Percentiles rank a stretch among this genome's conserved stretches.
Evolutionary conservation across 805 yeast genomes (phyloP).

Genomic region (Hanseniaspora singularis): DNA sequence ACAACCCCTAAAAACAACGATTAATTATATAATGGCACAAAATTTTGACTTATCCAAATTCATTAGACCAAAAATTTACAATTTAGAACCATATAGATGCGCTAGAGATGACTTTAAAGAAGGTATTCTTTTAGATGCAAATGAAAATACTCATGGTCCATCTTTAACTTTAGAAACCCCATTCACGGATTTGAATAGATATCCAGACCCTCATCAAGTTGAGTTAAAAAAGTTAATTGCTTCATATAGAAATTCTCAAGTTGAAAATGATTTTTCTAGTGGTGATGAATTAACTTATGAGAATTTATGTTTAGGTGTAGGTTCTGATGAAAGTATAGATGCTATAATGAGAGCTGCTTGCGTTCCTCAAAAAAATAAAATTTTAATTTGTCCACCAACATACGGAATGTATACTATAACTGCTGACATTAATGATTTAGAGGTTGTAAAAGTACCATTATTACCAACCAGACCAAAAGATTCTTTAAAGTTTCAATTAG

Average conservation of each 20-base stretch:
- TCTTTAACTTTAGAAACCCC: slow-evolving; percentile 39
- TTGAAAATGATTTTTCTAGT: slow-evolving; percentile 16
- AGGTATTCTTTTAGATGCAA: slow-evolving; percentile 86
- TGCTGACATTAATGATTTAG: slow-evolving; percentile 81
- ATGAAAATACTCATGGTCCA: slow-evolving; percentile 91
- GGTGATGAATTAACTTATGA: slow-evolving; percentile 37
- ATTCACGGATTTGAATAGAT: slow-evolving; percentile 66
- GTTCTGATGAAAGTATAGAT: slow-evolving; percentile 93
- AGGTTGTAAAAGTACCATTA: slow-evolving; percentile 60
- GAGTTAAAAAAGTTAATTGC: slow-evolving; percentile 62
- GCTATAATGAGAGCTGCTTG: slow-evolving; percentile 75
- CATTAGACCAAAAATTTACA: slow-evolving; percentile 73
- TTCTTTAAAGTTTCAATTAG: slow-evolving; percentile 52
- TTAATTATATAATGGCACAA: background rate
- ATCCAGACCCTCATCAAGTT: slow-evolving; percentile 92
- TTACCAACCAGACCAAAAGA: slow-evolving; percentile 24
- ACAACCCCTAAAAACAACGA: background rate
- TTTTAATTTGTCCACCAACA: slow-evolving; percentile 85
- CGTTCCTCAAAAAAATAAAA: slow-evolving; percentile 67
- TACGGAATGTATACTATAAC: slow-evolving; percentile 95
- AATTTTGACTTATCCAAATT: slow-evolving; percentile 29
- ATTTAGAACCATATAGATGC: slow-evolving; percentile 84
- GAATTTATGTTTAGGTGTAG: slow-evolving; percentile 87
- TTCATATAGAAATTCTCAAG: slow-evolving; percentile 46
- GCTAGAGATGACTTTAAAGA: slow-evolving; percentile 90